Evolutionary conservation across 2,329 filamentous ascomycete species (phyloP), one percentile per base, ranked within the genome.

Genomic region (Phaeosphaeria sp.): DNA sequence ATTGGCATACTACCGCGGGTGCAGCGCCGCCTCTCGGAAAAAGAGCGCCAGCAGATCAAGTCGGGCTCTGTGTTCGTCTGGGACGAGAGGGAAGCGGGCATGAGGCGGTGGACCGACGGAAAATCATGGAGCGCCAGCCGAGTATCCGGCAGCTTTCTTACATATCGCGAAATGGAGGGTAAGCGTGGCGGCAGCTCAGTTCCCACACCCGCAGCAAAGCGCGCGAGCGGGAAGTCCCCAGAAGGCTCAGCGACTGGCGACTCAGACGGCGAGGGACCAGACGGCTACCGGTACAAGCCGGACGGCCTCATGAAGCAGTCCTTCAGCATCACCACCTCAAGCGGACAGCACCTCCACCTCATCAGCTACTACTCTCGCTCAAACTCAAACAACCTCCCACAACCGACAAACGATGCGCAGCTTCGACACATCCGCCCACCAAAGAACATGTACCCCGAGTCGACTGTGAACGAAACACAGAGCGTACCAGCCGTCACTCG

Each of bases 231-330:
- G 73, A 94, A 93, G 80, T 93, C 92, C 8, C 92, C 93, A 33
- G 93, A 97, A 62, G 93, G 91, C 68, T 88, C 87, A 58, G 88
- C 89, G 63, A 88, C 87, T 25, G 94, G 91, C 74, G 92, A 96
- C 71, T 93, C 95, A 49, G 91, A 93, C 64, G 89, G 91, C 53
- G 90, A 87, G 67, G 86, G 85, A 22, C 75, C 74, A 25, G 76
- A 78, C 46, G 75, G 76, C 53, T 78, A 77, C 54, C 72, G 76
- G 21, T 71, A 83, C 82, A 54, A 99, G 97, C 83, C 91, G 9
- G 95, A 99, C 71, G 95, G 95, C 0, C 85, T 99, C 3, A 97
- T 98, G 93, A 99, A 99, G 85, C 95, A 99, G 79, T 98, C 95
- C 0, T 99, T 98, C 84, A 98, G 94, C 80, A 98, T 99, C 80